These are phyloP conservation scores for Trichosanthes cucumerina DNA, from an alignment of 306 rosid species.

Conservation along the genomic window DNA sequence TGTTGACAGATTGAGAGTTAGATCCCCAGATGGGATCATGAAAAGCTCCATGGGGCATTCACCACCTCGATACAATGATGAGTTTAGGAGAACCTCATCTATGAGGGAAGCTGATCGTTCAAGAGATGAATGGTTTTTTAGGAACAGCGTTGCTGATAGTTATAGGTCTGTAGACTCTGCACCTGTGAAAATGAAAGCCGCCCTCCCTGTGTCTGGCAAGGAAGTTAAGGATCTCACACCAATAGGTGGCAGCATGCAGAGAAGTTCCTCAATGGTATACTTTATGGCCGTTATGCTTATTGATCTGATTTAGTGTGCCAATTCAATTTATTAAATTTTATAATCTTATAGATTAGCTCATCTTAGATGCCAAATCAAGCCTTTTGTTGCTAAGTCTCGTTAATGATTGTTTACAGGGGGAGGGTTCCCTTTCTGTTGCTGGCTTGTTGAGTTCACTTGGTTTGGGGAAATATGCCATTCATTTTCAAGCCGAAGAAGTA, in stretches of 20 bases:
- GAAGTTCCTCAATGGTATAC: constrained; percentile 24
- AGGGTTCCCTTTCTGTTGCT: constrained; percentile 29
- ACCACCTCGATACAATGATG: constrained; percentile 26
- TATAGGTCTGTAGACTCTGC: constrained; percentile 23
- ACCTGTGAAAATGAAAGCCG: constrained; percentile 17
- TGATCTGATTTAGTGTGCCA: background rate
- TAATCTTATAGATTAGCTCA: background rate
- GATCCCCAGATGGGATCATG: constrained; percentile 26
- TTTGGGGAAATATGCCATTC: constrained; percentile 41
- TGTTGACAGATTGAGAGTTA: constrained; percentile 23
- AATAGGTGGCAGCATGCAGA: constrained; percentile 21
- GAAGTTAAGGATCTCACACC: constrained; percentile 18
- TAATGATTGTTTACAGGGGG: constrained; percentile 22
- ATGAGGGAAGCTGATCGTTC: constrained; percentile 18
- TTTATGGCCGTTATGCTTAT: background rate
- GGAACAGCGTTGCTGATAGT: constrained; percentile 18
- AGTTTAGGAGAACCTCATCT: constrained; percentile 18
- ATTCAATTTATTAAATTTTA: background rate
- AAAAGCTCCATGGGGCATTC: constrained; percentile 17
- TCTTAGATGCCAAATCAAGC: background rate
- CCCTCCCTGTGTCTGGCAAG: constrained; percentile 22
- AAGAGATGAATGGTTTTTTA: constrained; percentile 23
- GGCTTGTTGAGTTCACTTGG: constrained; percentile 49
- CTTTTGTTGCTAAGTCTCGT: background rate
- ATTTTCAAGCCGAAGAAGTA: constrained; percentile 61